Conservation (phyloP, 768 basidiomycete species). For the Holtermanniella nyarrowii region DNA sequence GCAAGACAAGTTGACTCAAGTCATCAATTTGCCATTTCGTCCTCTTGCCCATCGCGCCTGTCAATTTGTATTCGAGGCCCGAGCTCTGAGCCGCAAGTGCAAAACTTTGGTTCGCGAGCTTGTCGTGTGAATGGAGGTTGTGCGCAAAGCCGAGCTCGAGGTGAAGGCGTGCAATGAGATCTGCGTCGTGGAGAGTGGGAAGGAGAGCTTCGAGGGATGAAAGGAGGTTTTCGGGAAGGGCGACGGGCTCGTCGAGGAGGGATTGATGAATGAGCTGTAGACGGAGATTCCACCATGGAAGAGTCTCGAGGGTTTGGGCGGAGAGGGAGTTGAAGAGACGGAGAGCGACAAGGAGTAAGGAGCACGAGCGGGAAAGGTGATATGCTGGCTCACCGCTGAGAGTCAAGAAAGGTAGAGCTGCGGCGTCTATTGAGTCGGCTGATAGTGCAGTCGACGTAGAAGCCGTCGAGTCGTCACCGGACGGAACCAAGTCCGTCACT, state of each 20-base stretch:
- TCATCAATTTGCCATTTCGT: slow-evolving; percentile 87
- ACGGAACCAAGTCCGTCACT: slow-evolving; percentile 37
- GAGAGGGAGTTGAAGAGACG: slow-evolving; percentile 49
- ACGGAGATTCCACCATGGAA: slow-evolving; percentile 78
- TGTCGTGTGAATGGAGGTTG: slow-evolving; percentile 59
- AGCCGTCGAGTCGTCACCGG: slow-evolving; percentile 31
- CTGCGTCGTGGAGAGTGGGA: slow-evolving; percentile 46
- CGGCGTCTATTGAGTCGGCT: slow-evolving; percentile 51
- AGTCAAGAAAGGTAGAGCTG: slow-evolving; percentile 65
- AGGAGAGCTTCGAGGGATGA: slow-evolving; percentile 43
- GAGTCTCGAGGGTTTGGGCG: slow-evolving; percentile 47
- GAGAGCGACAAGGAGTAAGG: slow-evolving; percentile 65
- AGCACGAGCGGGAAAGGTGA: slow-evolving; percentile 63
- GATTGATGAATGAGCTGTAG: slow-evolving; percentile 56
- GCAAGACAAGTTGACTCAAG: slow-evolving; percentile 77
- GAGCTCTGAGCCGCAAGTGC: slow-evolving; percentile 64
- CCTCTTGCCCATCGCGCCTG: slow-evolving; percentile 81
- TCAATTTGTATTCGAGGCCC: slow-evolving; percentile 76
- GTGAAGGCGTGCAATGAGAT: slow-evolving; percentile 57
- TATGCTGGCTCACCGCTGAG: slow-evolving; percentile 89
- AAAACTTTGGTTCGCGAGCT: slow-evolving; percentile 64
- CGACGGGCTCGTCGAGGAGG: slow-evolving; percentile 72
- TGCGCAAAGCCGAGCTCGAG: slow-evolving; percentile 72
- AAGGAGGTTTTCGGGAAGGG: slow-evolving; percentile 44
- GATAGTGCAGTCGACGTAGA: slow-evolving; percentile 27